Base-by-base conservation (phyloP, 2,329 filamentous ascomycete genomes). In the Plenodomus tracheiphilus region DNA sequence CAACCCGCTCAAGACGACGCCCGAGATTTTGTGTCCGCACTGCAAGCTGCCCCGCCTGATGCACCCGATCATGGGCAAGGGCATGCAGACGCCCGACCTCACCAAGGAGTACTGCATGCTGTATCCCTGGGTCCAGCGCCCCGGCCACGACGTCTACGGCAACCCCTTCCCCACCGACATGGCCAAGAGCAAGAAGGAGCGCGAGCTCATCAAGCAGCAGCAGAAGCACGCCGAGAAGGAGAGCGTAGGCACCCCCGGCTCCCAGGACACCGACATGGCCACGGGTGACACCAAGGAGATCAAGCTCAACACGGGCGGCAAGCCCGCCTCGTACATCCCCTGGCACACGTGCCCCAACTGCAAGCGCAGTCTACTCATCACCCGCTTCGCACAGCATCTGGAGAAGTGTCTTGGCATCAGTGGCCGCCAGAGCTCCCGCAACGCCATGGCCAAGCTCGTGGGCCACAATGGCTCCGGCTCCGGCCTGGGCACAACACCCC, bases 141-240 rank as follows among this genome's bases (percentile, higher is more conserved):
- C 84, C 2, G 87, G 87, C 51, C 88, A 85, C 74, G 88, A 93
- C 71, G 89, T 92, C 56, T 91, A 91, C 71, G 88, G 87, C 42
- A 89, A 91, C 72, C 89, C 87, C 21, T 92, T 89, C 81, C 85
- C 89, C 13, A 85, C 85, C 16, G 86, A 87, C 18, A 81, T 87
- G 51, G 88, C 87, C 51, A 89, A 88, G 77, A 91, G 87, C 59
- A 80, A 74, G 81, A 91, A 89, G 79, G 87, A 86, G 69, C 85
- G 85, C 76, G 83, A 85, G 69, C 64, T 75, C 43, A 67, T 74
- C 47, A 70, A 74, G 65, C 61, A 75, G 56, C 68, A 75, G 61
- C 64, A 74, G 52, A 72, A 72, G 57, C 66, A 69, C 40, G 65
- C 66, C 18, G 72, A 75, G 43, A 75, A 75, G 51, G 75, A 74